These are phyloP conservation scores for Orbilia ellipsospora DNA, from an alignment of 2,329 filamentous ascomycete genomes.

Conservation along the genomic window DNA sequence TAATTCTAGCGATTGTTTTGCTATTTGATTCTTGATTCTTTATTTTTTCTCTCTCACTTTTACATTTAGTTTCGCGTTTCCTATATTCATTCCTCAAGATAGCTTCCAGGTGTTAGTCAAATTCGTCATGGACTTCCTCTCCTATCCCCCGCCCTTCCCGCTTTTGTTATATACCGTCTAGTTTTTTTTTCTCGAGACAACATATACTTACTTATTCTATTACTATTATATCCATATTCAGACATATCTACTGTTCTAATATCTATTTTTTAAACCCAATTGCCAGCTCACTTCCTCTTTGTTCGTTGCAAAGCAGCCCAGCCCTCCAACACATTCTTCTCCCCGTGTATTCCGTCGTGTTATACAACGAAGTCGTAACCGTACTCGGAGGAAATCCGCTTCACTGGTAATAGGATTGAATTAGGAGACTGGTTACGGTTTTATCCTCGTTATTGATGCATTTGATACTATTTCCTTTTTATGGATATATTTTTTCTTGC, in stretches of 20 bases:
- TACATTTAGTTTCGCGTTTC: slow-evolving; percentile 15
- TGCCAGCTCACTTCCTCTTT: not conserved
- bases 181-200: slow-evolving; percentile 3
- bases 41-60: not conserved
- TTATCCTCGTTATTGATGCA: too few relatives aligned
- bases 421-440: too few relatives aligned
- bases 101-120: slow-evolving; percentile 27
- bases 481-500: too few relatives aligned
- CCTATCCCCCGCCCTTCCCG: not conserved
- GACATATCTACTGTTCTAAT: slow-evolving; percentile 53
- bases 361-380: too few relatives aligned
- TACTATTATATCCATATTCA: slow-evolving; percentile 34
- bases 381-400: too few relatives aligned
- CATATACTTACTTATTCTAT: slow-evolving; percentile 3
- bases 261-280: slow-evolving; percentile 35
- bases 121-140: not conserved
- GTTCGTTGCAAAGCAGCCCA: not conserved
- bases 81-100: slow-evolving; percentile 34
- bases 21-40: slow-evolving; percentile 3
- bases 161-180: slow-evolving; percentile 43
- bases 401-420: too few relatives aligned
- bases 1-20: slow-evolving; percentile 48
- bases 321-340: too few relatives aligned
- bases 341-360: too few relatives aligned
- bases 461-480: too few relatives aligned